Percentiles rank a stretch among this genome's conserved stretches.
Evolutionary conservation across 495 filamentous ascomycete genomes (phyloP).

Genomic region (Aspergillus asperescens): DNA sequence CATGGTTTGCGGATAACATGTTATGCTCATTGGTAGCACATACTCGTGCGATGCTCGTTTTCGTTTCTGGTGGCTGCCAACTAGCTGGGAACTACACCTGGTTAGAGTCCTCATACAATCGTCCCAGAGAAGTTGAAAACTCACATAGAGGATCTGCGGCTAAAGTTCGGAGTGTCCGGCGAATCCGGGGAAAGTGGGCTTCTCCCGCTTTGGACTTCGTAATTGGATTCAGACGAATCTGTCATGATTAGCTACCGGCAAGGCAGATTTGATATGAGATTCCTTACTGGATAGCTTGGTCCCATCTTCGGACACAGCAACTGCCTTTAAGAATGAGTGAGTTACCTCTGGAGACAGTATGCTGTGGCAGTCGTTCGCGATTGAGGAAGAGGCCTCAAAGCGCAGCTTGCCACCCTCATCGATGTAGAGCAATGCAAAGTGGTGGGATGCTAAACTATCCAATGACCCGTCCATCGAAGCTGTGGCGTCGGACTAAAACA

Average conservation of each 20-base stretch:
- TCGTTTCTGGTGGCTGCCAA: constrained; percentile 18
- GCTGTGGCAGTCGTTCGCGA: constrained; percentile 28
- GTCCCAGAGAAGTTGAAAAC: neutral
- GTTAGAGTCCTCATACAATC: neutral
- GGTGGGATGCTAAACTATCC: constrained; percentile 22
- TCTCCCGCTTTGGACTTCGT: constrained; percentile 11
- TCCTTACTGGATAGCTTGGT: constrained; percentile 6
- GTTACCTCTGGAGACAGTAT: constrained; percentile 35
- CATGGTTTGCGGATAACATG: constrained; percentile 28
- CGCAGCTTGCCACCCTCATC: constrained; percentile 33
- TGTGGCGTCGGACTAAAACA: constrained; percentile 18
- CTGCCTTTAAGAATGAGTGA: constrained; percentile 33
- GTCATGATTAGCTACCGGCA: neutral
- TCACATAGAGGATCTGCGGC: constrained; percentile 15
- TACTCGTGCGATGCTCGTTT: constrained; percentile 25
- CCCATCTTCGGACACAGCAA: constrained; percentile 24
- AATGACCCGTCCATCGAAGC: constrained; percentile 27
- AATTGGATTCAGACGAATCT: constrained; percentile 2
- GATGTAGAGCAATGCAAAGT: constrained; percentile 40
- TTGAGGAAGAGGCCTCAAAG: constrained; percentile 33
- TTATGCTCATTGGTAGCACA: constrained; percentile 26
- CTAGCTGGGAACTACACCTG: neutral
- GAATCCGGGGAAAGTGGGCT: constrained; percentile 19
- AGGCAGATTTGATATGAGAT: neutral
- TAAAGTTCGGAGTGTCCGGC: constrained; percentile 1